Evolutionary conservation across 2,329 filamentous ascomycete species (phyloP), one percentile per base, ranked within the genome.

Genomic region (Aspergillus hortae): DNA sequence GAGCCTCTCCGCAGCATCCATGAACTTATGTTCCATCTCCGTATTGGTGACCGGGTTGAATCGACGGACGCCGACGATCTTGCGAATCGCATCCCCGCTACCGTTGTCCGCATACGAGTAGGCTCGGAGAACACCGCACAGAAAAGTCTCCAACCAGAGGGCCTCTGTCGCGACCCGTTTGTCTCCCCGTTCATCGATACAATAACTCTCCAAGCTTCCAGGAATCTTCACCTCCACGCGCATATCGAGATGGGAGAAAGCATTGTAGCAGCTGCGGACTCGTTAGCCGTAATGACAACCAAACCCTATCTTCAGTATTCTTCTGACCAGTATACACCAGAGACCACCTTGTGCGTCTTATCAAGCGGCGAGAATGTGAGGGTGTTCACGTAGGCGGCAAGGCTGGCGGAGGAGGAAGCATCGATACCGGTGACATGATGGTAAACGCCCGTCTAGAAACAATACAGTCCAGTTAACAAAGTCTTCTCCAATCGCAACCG

Each of bases 1-100:
- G 30, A 99, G 80, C 64, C 89, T 88, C 74, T 99, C 94, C 10
- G 94, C 94, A 17, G 94, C 90, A 65, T 95, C 89, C 40, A 99
- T 78, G 69, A 99, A 99, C 59, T 90, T 90, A 68, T 99, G 94
- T 73, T 99, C 94, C 55, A 90, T 91, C 71, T 99, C 94, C n/a
- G 94, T 97, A 71, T 89, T 97, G 44, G 91, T 96, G 55, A 99
- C 90, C 1, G 94, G 94, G 67, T 99, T 99, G 80, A 99, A 97
- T 57, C 94, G 84, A 61, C 94, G 83, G 46, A 97, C 91, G n/a
- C 92, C 94, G 68, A 97, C 89, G 54, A 99, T 96, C 76, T 94
- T 95, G 72, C 94, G 89, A 68, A 97, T 96, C 1, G 89, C 89
- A 64, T 96, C 92, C 49, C 92, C 92, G 50, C 89, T 94, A 42